Evolutionary conservation across 148 eudicot species (phyloP).

Genomic region (Amaranthus cruentus): DNA sequence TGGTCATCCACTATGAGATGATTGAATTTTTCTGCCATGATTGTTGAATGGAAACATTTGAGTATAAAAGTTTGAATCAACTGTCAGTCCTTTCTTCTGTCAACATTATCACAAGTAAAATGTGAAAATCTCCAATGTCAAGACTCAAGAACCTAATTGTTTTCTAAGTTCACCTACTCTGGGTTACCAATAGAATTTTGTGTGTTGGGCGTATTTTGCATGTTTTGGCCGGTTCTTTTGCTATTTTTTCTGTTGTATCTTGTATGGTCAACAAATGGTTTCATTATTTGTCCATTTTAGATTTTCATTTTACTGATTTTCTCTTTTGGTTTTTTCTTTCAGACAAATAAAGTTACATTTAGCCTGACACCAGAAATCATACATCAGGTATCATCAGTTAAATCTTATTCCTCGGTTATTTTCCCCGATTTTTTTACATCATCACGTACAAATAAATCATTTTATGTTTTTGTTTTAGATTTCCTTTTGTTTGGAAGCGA

Average conservation of each 20-base stretch:
- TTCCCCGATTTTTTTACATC: neutral
- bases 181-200: neutral
- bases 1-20: neutral
- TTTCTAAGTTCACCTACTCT: neutral
- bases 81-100: neutral
- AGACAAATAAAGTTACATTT: constrained; percentile 92
- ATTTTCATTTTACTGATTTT: constrained; percentile 10
- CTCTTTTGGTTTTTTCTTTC: constrained; percentile 25
- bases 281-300: neutral
- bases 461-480: constrained; percentile 3
- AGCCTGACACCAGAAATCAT: constrained; percentile 92
- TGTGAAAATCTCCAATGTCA: neutral
- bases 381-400: constrained; percentile 62
- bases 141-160: neutral
- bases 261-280: neutral
- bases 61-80: neutral
- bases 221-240: neutral
- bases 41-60: neutral
- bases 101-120: neutral
- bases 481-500: neutral
- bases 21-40: neutral
- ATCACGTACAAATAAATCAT: too few species aligned
- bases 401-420: neutral
- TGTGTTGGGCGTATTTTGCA: neutral
- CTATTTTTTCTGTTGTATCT: neutral